These are phyloP conservation scores for Trypanosomatidae sp. DNA, from an alignment of 208 protist genomes.

Conservation along the genomic window DNA sequence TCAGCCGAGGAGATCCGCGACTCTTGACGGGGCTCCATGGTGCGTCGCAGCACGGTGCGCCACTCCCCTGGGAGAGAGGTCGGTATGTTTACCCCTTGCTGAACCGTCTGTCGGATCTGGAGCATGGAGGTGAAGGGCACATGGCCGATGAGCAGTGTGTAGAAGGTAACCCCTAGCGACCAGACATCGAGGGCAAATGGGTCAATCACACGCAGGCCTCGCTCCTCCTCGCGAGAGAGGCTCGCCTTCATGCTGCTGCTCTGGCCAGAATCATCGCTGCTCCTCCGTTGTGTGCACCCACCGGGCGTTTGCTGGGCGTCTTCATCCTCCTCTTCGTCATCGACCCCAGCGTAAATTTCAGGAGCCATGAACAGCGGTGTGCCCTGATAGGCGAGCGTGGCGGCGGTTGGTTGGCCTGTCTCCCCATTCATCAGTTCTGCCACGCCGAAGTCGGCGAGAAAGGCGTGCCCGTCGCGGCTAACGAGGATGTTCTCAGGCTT, in stretches of 20 bases:
- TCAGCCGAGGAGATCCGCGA: conserved; percentile 14
- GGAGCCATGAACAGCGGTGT: conserved; percentile 83
- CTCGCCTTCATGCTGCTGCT: background rate
- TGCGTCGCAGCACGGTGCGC: conserved; percentile 18
- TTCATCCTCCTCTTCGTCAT: conserved; percentile 9
- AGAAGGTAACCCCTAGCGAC: conserved; percentile 89
- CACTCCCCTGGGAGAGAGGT: conserved; percentile 11
- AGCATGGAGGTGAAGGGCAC: conserved; percentile 89
- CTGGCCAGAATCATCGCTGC: background rate
- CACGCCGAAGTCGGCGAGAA: conserved; percentile 87
- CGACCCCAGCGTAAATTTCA: conserved; percentile 46
- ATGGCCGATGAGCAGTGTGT: conserved; percentile 82
- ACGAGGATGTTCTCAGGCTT: conserved; percentile 90
- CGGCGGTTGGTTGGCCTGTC: conserved; percentile 38
- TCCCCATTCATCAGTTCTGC: conserved; percentile 64
- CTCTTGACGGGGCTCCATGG: conserved; percentile 11
- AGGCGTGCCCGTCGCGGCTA: conserved; percentile 44
- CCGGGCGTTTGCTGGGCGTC: background rate
- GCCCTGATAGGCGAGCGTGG: conserved; percentile 60
- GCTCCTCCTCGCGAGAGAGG: background rate
- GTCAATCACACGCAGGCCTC: conserved; percentile 30
- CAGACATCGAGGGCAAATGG: conserved; percentile 88
- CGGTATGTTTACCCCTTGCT: conserved; percentile 11
- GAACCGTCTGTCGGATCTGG: conserved; percentile 21
- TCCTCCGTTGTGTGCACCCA: background rate